Evolutionary conservation across 176 grass and related monocot genomes (phyloP), one percentile per base, ranked within the genome.

Genomic region (Paspalum notatum): DNA sequence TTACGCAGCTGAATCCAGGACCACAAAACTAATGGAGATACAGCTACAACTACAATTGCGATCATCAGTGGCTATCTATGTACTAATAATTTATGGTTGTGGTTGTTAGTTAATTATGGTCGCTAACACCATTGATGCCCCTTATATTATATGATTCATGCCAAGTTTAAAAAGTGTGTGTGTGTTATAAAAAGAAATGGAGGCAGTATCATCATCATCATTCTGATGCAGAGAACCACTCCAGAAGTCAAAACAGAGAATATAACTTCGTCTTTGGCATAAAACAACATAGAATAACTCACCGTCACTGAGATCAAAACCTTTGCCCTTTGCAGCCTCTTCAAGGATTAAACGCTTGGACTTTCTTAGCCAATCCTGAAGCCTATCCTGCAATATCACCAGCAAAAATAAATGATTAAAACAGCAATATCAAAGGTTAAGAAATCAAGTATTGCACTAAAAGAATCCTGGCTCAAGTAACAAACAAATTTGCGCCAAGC

Each of bases 361-460:
- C 57, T 89, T 94, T 50, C 68, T 87, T 53, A 98, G 53, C 90
- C 92, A 98, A 82, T 90, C 83, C 89, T 92, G 87, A 80, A 98
- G 51, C 84, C 87, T 94, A 68, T 98, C 95, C 95, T 94, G 83
- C 77, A 90, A 83, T 86, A 22, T 46, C 52, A 62, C 53, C 4
- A 70, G 72, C 22, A 44, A 78, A 46, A 42, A 55, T 21, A 40
- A 37, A 44, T 39, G 32, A 42, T 79, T 85, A 44, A 57, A 40
- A 56, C 60, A 32, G 9, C 39, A 83, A 75, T 58, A 71, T 43
- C 20, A 58, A 6, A 77, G 52, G 1, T 60, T 44, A 51, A 71
- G 47, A 21, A 81, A 67, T 50, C 6, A 53, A 59, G 71, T 72
- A 21, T 40, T 80, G 12, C 70, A 79, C 69, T 21, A 32, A 80